A percentile compares a stretch with the other conserved stretches of the same genome.
phyloP scores from a whole-genome alignment of 225 moss, liverwort and hornwort species.

The Climacium dendroides region DNA sequence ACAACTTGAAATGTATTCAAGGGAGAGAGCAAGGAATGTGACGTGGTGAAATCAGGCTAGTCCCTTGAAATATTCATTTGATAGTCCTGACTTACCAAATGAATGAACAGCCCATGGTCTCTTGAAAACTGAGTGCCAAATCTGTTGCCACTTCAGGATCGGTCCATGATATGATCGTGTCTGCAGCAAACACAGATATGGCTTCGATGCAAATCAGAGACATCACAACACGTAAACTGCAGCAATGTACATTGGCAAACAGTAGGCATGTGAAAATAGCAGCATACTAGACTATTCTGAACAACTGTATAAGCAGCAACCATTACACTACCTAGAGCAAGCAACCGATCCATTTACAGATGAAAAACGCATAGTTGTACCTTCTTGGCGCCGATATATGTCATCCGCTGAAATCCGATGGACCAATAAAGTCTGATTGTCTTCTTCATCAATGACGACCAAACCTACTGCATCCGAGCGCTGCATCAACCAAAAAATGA shows the following conservation, averaged over 20 bases:
- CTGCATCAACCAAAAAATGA: conserved; percentile 42
- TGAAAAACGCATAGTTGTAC: conserved; percentile 7
- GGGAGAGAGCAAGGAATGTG: neutral
- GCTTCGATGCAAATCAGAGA: neutral
- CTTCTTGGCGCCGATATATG: conserved; percentile 99
- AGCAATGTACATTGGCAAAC: neutral
- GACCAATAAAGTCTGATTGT: conserved; percentile 88
- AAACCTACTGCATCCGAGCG: conserved; percentile 98
- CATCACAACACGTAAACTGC: neutral
- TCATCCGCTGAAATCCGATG: conserved; percentile 98
- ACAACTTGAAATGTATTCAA: neutral
- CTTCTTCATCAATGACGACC: conserved; percentile 98
- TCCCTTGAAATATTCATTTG: neutral
- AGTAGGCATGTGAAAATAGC: neutral
- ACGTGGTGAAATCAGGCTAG: neutral
- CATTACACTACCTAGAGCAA: neutral
- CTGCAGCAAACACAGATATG: conserved; percentile 18
- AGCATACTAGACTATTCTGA: neutral
- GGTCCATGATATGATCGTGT: conserved; percentile 99
- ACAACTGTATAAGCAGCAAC: neutral
- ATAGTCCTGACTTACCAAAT: conserved; percentile 60
- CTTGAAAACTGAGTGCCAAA: conserved; percentile 98
- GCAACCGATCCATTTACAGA: neutral
- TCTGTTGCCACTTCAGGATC: conserved; percentile 99
- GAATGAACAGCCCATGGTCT: conserved; percentile 98